Conservation (phyloP, 805 yeast genomes). For the Nakazawaea populi region DNA sequence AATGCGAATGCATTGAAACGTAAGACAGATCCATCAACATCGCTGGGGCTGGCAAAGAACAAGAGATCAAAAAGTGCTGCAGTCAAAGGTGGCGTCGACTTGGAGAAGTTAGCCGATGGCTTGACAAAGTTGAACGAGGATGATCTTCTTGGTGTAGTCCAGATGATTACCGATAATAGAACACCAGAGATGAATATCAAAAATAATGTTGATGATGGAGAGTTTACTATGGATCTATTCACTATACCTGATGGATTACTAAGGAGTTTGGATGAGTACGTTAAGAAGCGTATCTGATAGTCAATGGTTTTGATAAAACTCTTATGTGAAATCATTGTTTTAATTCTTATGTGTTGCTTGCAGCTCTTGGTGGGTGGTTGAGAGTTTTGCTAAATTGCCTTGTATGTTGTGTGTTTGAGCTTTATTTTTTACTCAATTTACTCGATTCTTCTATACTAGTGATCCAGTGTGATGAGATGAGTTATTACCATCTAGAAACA, state of each 20-base stretch:
- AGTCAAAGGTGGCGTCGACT: constrained; percentile 71
- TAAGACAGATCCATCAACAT: constrained; percentile 10
- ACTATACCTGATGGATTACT: constrained; percentile 88
- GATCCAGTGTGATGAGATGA: too few species aligned
- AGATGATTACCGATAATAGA: constrained; percentile 94
- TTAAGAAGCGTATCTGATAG: constrained; percentile 50
- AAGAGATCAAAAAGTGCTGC: constrained; percentile 54
- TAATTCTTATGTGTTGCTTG: too few species aligned
- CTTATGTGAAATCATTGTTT: too few species aligned
- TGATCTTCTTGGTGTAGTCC: constrained; percentile 89
- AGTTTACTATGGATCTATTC: constrained; percentile 91
- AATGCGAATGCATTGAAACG: constrained; percentile 11
- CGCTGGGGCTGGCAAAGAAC: constrained; percentile 30
- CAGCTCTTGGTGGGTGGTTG: too few species aligned
- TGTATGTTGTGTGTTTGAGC: too few species aligned
- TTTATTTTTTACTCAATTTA: too few species aligned
- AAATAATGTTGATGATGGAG: constrained; percentile 94
- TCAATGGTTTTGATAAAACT: too few species aligned
- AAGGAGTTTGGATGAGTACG: constrained; percentile 93
- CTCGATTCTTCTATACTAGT: too few species aligned
- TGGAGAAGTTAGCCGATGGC: constrained; percentile 87
- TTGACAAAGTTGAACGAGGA: constrained; percentile 86
- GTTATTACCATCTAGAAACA: too few species aligned
- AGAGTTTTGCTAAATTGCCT: too few species aligned
- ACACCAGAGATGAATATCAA: constrained; percentile 94